phyloP scores from a whole-genome alignment of 495 filamentous ascomycete genomes.

The Tetracladium marchalianum region DNA sequence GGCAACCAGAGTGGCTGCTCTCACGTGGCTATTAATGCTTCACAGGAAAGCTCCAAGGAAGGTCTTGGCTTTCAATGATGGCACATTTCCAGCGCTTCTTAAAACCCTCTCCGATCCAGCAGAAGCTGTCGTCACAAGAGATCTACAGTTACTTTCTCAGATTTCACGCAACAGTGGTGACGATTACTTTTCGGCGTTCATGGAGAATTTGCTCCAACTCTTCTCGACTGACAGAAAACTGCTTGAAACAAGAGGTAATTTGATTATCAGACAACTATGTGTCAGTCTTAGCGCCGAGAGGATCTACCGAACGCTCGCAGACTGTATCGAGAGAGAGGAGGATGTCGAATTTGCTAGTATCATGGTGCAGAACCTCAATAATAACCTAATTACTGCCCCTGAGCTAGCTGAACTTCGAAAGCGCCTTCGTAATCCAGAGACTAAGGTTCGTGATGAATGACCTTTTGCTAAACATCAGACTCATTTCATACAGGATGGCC shows the following conservation, averaged over 20 bases:
- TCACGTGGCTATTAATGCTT: constrained; percentile 96
- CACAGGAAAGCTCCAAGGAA: constrained; percentile 91
- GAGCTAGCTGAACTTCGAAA: constrained; percentile 88
- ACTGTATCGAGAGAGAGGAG: constrained; percentile 96
- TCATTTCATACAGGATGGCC: constrained; percentile 57
- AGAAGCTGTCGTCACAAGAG: constrained; percentile 91
- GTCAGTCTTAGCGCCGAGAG: constrained; percentile 85
- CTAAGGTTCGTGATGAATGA: constrained; percentile 41
- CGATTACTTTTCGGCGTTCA: constrained; percentile 93
- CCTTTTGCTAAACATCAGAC: background rate
- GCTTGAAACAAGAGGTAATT: constrained; percentile 84
- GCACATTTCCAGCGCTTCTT: constrained; percentile 89
- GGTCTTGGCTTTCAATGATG: constrained; percentile 91
- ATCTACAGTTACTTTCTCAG: constrained; percentile 88
- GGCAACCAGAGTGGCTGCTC: constrained; percentile 82
- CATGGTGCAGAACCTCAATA: constrained; percentile 99
- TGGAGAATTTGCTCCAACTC: constrained; percentile 91
- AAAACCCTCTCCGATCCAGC: constrained; percentile 95
- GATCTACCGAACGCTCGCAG: constrained; percentile 92
- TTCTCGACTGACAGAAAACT: constrained; percentile 89
- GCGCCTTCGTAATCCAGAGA: constrained; percentile 80
- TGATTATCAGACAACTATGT: constrained; percentile 94
- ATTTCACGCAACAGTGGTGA: constrained; percentile 96
- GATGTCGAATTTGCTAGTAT: constrained; percentile 98
- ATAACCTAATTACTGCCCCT: constrained; percentile 95